A percentile compares a stretch with the other conserved stretches of the same genome.
Conservation (phyloP, 139 green algal genomes). For the Coelastrella sp. region DNA sequence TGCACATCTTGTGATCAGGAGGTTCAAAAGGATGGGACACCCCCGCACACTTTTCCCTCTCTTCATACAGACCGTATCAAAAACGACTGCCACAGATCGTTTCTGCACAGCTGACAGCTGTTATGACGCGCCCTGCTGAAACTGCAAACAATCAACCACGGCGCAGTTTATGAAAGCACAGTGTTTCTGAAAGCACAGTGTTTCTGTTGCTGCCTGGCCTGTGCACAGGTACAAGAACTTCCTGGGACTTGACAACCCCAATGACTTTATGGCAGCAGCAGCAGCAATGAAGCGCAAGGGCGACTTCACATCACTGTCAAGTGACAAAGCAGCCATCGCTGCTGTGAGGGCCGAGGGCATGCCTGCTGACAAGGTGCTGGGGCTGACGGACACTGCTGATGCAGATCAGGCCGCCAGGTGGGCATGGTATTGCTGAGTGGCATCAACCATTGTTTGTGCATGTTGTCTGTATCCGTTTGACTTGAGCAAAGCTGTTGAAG, state of each 20-base stretch:
- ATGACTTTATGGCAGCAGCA: conserved; percentile 55
- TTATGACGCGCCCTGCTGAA: too few relatives aligned
- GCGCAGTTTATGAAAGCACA: not conserved
- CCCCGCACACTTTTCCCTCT: too few relatives aligned
- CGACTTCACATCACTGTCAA: conserved; percentile 58
- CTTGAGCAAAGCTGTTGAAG: too few relatives aligned
- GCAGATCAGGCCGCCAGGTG: conserved; percentile 49
- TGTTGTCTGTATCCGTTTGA: too few relatives aligned
- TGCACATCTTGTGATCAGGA: too few relatives aligned
- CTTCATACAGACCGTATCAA: too few relatives aligned
- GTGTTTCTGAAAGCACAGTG: not conserved
- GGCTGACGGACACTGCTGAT: conserved; percentile 30
- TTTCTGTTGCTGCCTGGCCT: not conserved
- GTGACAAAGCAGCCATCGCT: conserved; percentile 44
- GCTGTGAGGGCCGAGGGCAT: conserved; percentile 24
- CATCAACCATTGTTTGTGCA: too few relatives aligned
- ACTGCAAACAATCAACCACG: not conserved
- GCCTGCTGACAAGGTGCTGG: conserved; percentile 55
- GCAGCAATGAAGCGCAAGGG: conserved; percentile 60
- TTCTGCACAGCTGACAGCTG: too few relatives aligned
- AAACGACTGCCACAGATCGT: too few relatives aligned
- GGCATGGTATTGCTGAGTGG: not conserved
- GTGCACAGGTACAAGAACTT: conserved; percentile 72
- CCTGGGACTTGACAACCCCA: conserved; percentile 67
- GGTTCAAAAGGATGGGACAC: too few relatives aligned